Evolutionary conservation across 306 rosid genomes (phyloP), one percentile per base, ranked within the genome.

Genomic region (Dalbergia cultrata): DNA sequence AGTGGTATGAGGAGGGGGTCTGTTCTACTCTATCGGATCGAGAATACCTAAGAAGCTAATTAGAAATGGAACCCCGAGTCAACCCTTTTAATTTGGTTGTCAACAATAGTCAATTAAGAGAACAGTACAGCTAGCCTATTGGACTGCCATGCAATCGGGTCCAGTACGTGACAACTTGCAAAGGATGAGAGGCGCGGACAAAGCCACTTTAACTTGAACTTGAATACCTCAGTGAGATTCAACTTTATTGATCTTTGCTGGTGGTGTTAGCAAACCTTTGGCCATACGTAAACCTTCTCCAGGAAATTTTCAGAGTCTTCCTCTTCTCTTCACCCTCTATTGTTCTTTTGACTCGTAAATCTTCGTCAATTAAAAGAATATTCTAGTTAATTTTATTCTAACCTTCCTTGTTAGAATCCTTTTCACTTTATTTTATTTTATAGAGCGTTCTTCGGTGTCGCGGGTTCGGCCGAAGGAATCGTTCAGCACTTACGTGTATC

Each of bases 91-190:
- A 53, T 6, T 67, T 59, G 4, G 3, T 60, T 76, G 74, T 70
- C 61, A 76, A 82, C 44, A 0, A 12, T 60, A 67, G 85, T 76
- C 81, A 82, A 56, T 74, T 67, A 0, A 0, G 21, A 57, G 53
- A 54, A 39, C 34, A 45, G 57, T 44, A 54, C 1, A 37, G 41
- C 22, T 14, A 56, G 62, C 35, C 37, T 22, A 59, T 4, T 37
- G 49, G 49, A 14, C n/a, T 31, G 43, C 5, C 43, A 31, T 47
- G 53, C 14, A 10, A 1, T 31, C 4, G 13, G 4, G 43, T 61
- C 45, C 45, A 13, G 22, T 34, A 34, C 8, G 14, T 63, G 47
- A 34, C 45, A 41, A 13, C 31, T 61, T 12, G 49, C 69, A 16
- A 39, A 9, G 21, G 71, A 34, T 41, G 0, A 14, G 13, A 34